phyloP scores from a whole-genome alignment of 352 stramenopile genomes.

The Blastocystis sp. region DNA sequence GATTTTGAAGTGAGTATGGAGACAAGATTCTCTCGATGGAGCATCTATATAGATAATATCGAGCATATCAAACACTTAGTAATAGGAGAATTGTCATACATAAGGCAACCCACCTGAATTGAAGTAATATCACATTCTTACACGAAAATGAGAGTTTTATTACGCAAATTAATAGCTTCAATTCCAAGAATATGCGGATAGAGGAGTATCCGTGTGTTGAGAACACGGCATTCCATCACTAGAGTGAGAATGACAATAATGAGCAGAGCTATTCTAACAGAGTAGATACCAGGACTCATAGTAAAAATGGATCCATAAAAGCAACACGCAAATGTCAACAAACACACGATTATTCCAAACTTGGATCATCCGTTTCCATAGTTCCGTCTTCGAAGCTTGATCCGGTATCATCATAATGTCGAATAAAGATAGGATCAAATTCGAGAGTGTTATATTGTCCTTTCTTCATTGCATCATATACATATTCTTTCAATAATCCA shows the following conservation, averaged over 20 bases:
- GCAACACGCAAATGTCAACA: background rate
- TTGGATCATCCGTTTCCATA: background rate
- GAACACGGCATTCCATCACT: background rate
- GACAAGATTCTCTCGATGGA: too few relatives aligned
- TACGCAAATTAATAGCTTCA: background rate
- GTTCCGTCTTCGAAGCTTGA: background rate
- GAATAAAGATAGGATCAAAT: background rate
- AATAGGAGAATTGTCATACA: too few relatives aligned
- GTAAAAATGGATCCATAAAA: background rate
- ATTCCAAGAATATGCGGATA: background rate
- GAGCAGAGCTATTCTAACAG: background rate
- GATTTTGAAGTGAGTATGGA: too few relatives aligned
- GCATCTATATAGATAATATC: too few relatives aligned
- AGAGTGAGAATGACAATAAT: background rate
- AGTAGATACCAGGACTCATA: background rate
- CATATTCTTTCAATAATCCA: constrained; percentile 24
- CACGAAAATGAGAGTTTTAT: background rate
- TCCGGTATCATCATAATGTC: background rate
- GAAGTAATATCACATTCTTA: background rate
- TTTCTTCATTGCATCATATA: constrained; percentile 41
- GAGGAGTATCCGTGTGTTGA: background rate
- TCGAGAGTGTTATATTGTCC: constrained; percentile 29
- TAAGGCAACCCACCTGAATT: background rate
- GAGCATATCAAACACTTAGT: too few relatives aligned
- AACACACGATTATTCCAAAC: background rate